Evolutionary conservation across 208 protist genomes (phyloP).

Genomic region (Trypanosoma brucei): DNA sequence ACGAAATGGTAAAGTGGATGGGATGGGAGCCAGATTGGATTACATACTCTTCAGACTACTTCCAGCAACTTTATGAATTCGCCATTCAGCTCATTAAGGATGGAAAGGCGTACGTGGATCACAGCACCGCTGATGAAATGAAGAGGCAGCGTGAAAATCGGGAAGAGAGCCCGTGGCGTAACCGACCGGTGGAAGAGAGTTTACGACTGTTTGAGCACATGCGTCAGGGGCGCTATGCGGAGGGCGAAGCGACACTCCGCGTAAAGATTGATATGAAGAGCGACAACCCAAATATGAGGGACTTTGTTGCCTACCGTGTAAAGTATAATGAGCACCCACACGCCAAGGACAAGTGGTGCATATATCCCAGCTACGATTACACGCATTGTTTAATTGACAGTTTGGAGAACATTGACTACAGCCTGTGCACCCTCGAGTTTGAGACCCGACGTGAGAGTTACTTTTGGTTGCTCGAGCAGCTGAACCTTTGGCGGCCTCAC

Average conservation of each 20-base stretch:
- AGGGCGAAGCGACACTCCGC: conserved; percentile 96
- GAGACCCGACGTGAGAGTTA: conserved; percentile 96
- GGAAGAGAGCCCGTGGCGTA: conserved; percentile 88
- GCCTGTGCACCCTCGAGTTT: conserved; percentile 99
- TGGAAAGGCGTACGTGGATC: conserved; percentile 97
- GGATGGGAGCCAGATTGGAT: conserved; percentile 90
- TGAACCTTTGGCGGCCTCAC: conserved; percentile 90
- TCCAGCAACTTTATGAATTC: conserved; percentile 96
- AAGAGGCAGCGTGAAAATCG: conserved; percentile 78
- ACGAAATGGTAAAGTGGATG: conserved; percentile 90
- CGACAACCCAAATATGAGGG: conserved; percentile 98
- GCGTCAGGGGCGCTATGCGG: conserved; percentile 93
- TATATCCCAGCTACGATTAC: conserved; percentile 99
- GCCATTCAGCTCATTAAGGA: conserved; percentile 97
- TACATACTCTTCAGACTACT: conserved; percentile 99
- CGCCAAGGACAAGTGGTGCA: conserved; percentile 95
- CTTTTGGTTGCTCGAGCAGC: conserved; percentile 93
- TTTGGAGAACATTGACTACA: conserved; percentile 99
- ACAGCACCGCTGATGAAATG: conserved; percentile 95
- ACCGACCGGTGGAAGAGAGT: conserved; percentile 91
- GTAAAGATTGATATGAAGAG: conserved; percentile 98
- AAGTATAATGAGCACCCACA: conserved; percentile 95
- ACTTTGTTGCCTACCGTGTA: conserved; percentile 99
- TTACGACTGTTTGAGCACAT: conserved; percentile 91
- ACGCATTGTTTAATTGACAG: conserved; percentile 99